Conservation (phyloP, 257 asterid species). For the Verbascum thapsus region DNA sequence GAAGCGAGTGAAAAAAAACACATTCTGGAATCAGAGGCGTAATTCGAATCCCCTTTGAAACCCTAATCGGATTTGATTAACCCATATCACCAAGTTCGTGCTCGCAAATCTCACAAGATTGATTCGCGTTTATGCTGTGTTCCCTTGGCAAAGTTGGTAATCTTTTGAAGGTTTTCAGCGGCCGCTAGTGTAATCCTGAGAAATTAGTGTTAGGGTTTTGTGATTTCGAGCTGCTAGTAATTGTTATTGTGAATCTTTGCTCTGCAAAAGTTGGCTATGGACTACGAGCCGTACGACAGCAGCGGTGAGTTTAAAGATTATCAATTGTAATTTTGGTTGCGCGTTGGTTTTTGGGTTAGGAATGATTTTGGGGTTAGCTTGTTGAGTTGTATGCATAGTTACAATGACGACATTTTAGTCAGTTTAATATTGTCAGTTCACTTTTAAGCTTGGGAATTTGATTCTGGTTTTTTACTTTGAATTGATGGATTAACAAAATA, state of each 20-base stretch:
- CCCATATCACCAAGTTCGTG: constrained; percentile 23
- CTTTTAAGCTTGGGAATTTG: neutral
- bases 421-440: constrained; percentile 1
- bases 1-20: constrained; percentile 32
- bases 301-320: constrained; percentile 63
- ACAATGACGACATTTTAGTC: constrained; percentile 16
- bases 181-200: constrained; percentile 14
- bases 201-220: constrained; percentile 20
- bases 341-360: constrained; percentile 22
- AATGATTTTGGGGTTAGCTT: constrained; percentile 22
- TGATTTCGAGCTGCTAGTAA: constrained; percentile 29
- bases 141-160: constrained; percentile 25
- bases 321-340: constrained; percentile 18
- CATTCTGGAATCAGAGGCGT: constrained; percentile 41
- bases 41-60: constrained; percentile 40
- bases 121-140: constrained; percentile 29
- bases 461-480: constrained; percentile 11
- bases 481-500: constrained; percentile 11
- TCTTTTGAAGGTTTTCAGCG: constrained; percentile 8
- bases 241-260: constrained; percentile 30
- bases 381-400: constrained; percentile 33
- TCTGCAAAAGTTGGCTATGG: constrained; percentile 58
- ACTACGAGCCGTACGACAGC: constrained; percentile 63
- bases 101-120: constrained; percentile 34
- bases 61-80: constrained; percentile 37